Evolutionary conservation across 176 grass and related monocot species (phyloP).

Genomic region (Avena atlantica): DNA sequence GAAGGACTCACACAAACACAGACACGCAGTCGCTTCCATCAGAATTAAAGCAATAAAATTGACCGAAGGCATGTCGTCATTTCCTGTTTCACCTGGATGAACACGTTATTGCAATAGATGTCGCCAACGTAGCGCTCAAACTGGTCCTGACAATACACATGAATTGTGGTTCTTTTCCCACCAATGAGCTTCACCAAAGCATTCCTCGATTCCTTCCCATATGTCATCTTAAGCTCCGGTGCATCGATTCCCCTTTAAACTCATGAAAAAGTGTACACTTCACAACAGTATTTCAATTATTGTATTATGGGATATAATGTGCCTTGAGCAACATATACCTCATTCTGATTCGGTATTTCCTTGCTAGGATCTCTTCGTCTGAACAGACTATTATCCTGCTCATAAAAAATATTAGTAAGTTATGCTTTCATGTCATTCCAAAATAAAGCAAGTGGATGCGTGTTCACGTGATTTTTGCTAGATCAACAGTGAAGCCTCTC

Average conservation of each 20-base stretch:
- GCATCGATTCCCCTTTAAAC: slow-evolving; percentile 71
- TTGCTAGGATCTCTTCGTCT: slow-evolving; percentile 53
- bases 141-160: slow-evolving; percentile 56
- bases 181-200: slow-evolving; percentile 62
- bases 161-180: slow-evolving; percentile 52
- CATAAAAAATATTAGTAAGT: slow-evolving; percentile 29
- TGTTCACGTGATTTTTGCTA: neutral
- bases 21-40: neutral
- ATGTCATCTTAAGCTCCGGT: slow-evolving; percentile 58
- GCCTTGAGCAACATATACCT: slow-evolving; percentile 40
- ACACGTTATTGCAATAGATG: slow-evolving; percentile 58
- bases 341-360: slow-evolving; percentile 74
- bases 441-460: neutral
- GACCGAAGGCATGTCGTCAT: neutral
- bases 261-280: slow-evolving; percentile 22
- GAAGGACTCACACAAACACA: neutral
- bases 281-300: neutral
- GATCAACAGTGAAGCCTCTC: too few species aligned
- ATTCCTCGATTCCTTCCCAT: slow-evolving; percentile 58
- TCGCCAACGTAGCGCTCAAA: slow-evolving; percentile 67
- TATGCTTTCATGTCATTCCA: slow-evolving; percentile 2
- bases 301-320: neutral
- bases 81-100: slow-evolving; percentile 57
- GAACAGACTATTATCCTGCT: slow-evolving; percentile 43
- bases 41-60: slow-evolving; percentile 28